phyloP scores from a whole-genome alignment of 2,329 filamentous ascomycete species.

The Diaporthe australafricana region DNA sequence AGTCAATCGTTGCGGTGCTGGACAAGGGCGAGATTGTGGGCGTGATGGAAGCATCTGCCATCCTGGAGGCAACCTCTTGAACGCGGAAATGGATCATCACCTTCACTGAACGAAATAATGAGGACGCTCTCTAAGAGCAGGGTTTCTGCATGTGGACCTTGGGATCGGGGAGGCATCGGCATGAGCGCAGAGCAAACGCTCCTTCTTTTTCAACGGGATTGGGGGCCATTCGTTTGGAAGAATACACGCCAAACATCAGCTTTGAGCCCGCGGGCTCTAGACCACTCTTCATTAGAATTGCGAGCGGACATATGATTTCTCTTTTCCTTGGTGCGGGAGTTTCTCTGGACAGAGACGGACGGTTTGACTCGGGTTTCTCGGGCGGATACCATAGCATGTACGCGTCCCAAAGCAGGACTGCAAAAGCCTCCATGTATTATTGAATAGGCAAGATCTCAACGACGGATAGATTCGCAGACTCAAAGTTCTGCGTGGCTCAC shows the following conservation, averaged over 20 bases:
- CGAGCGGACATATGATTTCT: background rate
- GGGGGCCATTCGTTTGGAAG: background rate
- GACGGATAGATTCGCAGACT: slow-evolving; percentile 1
- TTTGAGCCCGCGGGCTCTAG: background rate
- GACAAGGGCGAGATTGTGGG: slow-evolving; percentile 59
- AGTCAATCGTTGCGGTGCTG: slow-evolving; percentile 61
- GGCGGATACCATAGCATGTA: slow-evolving; percentile 26
- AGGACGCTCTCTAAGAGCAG: background rate
- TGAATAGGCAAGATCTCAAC: slow-evolving; percentile 6
- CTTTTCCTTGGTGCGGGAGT: slow-evolving; percentile 19
- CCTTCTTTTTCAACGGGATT: background rate
- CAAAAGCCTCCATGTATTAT: slow-evolving; percentile 28
- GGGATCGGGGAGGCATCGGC: background rate
- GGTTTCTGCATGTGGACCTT: background rate
- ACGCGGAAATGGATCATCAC: background rate
- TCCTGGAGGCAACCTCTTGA: slow-evolving; percentile 25
- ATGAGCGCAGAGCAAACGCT: slow-evolving; percentile 12
- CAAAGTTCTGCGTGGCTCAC: background rate
- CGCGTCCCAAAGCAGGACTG: slow-evolving; percentile 26
- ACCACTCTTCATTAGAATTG: slow-evolving; percentile 10
- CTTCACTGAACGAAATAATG: background rate
- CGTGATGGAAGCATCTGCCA: slow-evolving; percentile 56
- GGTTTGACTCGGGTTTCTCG: background rate
- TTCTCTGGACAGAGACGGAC: slow-evolving; percentile 2
- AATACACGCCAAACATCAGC: background rate